Base-by-base conservation (phyloP, 345 rosid species). In the Kernera saxatilis region DNA sequence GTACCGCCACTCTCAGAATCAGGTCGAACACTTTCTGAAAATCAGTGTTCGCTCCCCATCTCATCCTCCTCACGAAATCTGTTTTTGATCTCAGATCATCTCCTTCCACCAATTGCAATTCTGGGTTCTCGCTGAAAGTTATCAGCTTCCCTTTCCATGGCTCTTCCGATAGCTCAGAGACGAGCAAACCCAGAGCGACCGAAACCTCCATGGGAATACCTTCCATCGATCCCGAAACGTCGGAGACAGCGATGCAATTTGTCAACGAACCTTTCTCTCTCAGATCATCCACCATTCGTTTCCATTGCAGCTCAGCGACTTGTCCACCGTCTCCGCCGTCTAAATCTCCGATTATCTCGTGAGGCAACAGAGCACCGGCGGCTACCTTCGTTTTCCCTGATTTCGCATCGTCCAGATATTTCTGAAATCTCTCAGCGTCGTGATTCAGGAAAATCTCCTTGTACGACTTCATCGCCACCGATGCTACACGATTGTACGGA, bases 101-200 rank as follows among this genome's bases (percentile, higher is more conserved):
- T 6, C 90, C 87, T 33, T 75, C 1, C 0, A 85, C 78, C 3
- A 11, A n/a, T 2, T 83, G 84, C 35, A 88, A 48, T 22, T 64
- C 3, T 0, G 89, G 97, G 0, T 49, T 22, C 30, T 23, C 5
- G 51, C 90, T 82, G 78, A 80, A 87, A 0, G 91, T 83, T 7
- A 86, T 83, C 0, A 87, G 62, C 77, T 84, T 86, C n/a, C 87
- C 89, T 19, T 65, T 84, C 91, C 91, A 90, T 1, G 91, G 89
- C 46, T 85, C 84, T 8, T 74, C 76, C 21, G 88, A 78, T 21
- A 87, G 46, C 46, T 82, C 84, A 0, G 82, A 90, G 12, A 82
- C 79, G 32, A 85, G 77, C 2, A 90, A 2, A 4, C 92, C 86
- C 13, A 90, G 15, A 0, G 90, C 92, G 2, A 90, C 84, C 0